These are phyloP conservation scores for Dryadomyces quercivorus DNA, from an alignment of 2,329 filamentous ascomycete genomes.

Conservation along the genomic window DNA sequence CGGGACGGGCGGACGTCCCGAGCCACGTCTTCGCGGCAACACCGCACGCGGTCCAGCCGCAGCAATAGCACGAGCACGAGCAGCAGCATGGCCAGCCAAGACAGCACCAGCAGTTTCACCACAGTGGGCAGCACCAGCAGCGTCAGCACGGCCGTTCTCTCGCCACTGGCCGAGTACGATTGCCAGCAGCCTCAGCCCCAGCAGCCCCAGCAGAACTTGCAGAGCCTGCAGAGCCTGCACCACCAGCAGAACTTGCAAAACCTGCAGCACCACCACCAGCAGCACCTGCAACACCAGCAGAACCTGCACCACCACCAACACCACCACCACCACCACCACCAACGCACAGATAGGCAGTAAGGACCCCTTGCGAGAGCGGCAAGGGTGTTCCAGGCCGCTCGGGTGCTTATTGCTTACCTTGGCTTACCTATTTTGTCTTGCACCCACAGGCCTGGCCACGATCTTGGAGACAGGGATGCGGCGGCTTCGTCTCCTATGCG, in stretches of 20 bases:
- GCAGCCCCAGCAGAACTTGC: neutral
- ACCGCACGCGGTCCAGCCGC: neutral
- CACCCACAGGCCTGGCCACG: neutral
- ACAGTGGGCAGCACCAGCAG: neutral
- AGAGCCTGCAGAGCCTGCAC: neutral
- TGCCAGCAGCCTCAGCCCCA: neutral
- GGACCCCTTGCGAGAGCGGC: neutral
- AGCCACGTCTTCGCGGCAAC: neutral
- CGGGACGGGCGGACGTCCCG: neutral
- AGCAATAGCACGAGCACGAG: constrained; percentile 1
- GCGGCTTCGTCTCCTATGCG: neutral
- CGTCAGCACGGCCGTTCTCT: constrained; percentile 1
- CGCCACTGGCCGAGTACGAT: neutral
- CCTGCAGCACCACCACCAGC: neutral
- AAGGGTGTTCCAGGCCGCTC: neutral
- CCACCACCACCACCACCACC: neutral
- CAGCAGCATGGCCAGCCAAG: constrained; percentile 7
- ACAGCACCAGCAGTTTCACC: constrained; percentile 2
- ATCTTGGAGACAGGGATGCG: neutral
- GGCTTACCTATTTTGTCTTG: neutral
- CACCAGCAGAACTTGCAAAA: neutral
- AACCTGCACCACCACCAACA: neutral
- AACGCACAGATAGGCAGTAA: neutral
- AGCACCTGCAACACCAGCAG: neutral
- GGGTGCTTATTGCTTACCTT: neutral